Percentiles rank a stretch among this genome's conserved stretches.
These are phyloP conservation scores for Gastrodia elata DNA, from an alignment of 106 monocot genomes.

Conservation along the genomic window DNA sequence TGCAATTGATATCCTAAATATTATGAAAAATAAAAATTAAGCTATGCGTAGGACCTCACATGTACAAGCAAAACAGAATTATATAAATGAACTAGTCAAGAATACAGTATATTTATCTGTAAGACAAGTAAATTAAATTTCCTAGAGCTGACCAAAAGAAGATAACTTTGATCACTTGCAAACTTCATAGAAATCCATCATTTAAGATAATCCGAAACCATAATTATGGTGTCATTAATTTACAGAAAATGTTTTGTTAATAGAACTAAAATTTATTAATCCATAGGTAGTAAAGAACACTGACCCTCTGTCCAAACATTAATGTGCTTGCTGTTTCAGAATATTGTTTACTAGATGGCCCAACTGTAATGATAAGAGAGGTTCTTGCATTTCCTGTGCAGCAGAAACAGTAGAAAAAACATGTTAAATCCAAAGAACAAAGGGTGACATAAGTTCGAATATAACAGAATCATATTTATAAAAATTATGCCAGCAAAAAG, in stretches of 20 bases:
- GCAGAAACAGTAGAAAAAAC: constrained; percentile 2
- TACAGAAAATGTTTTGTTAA: neutral
- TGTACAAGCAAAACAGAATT: neutral
- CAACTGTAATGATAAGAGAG: constrained; percentile 57
- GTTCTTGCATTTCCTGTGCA: constrained; percentile 63
- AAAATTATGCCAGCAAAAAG: neutral
- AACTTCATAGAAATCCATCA: neutral
- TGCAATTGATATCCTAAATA: neutral
- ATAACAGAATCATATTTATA: neutral
- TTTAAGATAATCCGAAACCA: neutral
- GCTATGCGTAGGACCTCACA: neutral
- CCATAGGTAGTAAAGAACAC: constrained; percentile 9
- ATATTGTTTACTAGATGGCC: constrained; percentile 48
- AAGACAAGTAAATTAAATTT: neutral
- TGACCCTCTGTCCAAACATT: constrained; percentile 70
- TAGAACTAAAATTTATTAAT: neutral
- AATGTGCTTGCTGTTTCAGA: constrained; percentile 74
- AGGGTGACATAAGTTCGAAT: neutral
- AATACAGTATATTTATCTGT: neutral
- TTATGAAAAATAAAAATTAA: neutral
- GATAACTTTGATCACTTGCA: neutral
- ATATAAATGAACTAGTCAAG: neutral
- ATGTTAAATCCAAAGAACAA: neutral
- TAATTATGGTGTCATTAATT: neutral
- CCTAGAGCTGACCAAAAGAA: neutral